Conservation (phyloP, 2,329 filamentous ascomycete genomes). For the Fusarium camptoceras region DNA sequence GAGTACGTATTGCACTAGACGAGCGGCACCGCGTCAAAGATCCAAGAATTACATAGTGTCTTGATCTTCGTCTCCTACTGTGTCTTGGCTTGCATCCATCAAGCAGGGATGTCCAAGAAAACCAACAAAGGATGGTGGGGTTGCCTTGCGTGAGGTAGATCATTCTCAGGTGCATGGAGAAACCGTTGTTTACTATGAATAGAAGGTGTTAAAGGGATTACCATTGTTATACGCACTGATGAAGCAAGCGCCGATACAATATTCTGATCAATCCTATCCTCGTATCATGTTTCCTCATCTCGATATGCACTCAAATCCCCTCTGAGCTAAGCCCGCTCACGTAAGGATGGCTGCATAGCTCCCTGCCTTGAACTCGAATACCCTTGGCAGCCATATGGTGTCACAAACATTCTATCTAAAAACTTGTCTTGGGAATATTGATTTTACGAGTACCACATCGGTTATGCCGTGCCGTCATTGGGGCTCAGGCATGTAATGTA, state of each 20-base stretch:
- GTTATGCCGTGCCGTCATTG: slow-evolving; percentile 23
- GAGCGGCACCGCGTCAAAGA: neutral
- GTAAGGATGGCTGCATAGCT: slow-evolving; percentile 6
- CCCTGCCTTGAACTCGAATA: slow-evolving; percentile 7
- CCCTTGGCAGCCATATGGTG: slow-evolving; percentile 11
- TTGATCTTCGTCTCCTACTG: slow-evolving; percentile 8
- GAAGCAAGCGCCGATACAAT: neutral
- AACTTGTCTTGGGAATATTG: slow-evolving; percentile 22
- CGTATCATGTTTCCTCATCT: neutral
- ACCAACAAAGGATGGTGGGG: slow-evolving; percentile 18
- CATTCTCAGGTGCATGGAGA: slow-evolving; percentile 17
- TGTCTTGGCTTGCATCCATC: neutral
- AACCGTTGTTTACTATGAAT: slow-evolving; percentile 23
- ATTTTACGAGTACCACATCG: slow-evolving; percentile 14
- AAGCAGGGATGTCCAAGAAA: slow-evolving; percentile 13
- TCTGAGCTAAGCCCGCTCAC: slow-evolving; percentile 5
- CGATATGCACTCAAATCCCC: slow-evolving; percentile 2
- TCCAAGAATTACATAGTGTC: slow-evolving; percentile 24
- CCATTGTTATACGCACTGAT: neutral
- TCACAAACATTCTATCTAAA: slow-evolving; percentile 18
- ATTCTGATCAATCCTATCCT: neutral
- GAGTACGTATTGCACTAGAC: neutral
- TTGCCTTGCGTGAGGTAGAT: slow-evolving; percentile 9
- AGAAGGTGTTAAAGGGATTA: slow-evolving; percentile 3
- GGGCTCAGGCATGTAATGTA: neutral